Conservation (phyloP, 257 asterid genomes). For the Scutellaria barbata region DNA sequence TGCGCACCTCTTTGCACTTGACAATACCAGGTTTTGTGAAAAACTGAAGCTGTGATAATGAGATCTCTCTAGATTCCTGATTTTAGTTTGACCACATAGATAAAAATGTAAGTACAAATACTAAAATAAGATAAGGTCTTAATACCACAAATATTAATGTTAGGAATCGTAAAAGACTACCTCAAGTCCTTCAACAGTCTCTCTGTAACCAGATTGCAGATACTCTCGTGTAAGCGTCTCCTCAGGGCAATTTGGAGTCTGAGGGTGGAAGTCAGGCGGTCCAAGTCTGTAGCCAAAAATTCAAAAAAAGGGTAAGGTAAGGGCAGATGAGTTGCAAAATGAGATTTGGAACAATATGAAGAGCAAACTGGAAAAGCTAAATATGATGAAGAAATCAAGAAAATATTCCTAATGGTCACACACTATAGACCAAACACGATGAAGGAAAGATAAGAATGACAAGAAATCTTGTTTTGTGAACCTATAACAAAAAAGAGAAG, state of each 20-base stretch:
- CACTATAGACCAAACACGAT: conserved; percentile 9
- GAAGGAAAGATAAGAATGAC: conserved; percentile 17
- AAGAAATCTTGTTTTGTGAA: conserved; percentile 29
- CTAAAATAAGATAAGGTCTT: neutral
- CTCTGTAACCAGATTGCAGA: conserved; percentile 88
- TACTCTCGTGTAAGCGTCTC: conserved; percentile 87
- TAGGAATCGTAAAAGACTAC: conserved; percentile 42
- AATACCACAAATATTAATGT: conserved; percentile 19
- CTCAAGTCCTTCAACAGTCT: conserved; percentile 95
- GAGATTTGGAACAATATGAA: conserved; percentile 25
- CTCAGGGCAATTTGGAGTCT: conserved; percentile 84
- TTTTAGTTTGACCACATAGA: conserved; percentile 33
- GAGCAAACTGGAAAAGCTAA: conserved; percentile 18
- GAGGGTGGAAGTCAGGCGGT: conserved; percentile 94
- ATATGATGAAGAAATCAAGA: conserved; percentile 22
- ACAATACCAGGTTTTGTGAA: conserved; percentile 67
- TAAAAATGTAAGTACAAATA: conserved; percentile 23
- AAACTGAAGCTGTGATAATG: conserved; percentile 72
- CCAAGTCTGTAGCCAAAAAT: conserved; percentile 72
- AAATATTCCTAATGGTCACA: conserved; percentile 20
- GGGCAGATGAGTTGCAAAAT: conserved; percentile 23
- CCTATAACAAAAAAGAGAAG: neutral
- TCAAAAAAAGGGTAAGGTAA: conserved; percentile 7
- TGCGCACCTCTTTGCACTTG: conserved; percentile 88
- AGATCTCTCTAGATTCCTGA: conserved; percentile 86